Base-by-base conservation (phyloP, 176 grass and related monocot species). In the Typha latifolia region DNA sequence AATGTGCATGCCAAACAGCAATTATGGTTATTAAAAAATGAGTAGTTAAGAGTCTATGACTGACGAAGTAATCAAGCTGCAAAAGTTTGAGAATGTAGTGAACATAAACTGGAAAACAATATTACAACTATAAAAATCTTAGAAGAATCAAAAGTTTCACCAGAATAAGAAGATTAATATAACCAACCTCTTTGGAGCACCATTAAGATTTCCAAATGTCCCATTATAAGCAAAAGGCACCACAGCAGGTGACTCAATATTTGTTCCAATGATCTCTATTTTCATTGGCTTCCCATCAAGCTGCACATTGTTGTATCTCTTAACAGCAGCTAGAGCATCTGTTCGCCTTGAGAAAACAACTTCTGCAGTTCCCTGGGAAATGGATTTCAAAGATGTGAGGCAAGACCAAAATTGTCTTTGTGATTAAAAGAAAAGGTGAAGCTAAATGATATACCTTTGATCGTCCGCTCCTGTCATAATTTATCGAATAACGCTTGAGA, bases 201-300 rank as follows among this genome's bases (percentile, higher is more conserved):
- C 62, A 48, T 48, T 71, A 68, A 78, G 66, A 73, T 69, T 79
- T 66, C 57, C 71, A 51, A 63, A 62, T 29, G 15, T 61, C 29
- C 68, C 18, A 48, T 55, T 62, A 49, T 76, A 79, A 66, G 79
- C 49, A 20, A 74, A 49, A 51, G 56, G 49, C 19, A 22, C n/a
- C 12, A 73, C 49, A 26, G 77, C 51, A 16, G 84, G 78, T 5
- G 75, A 12, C 51, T 90, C 84, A 0, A 91, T 62, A 67, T 81
- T 87, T 49, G 26, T 87, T 69, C 87, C 87, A n/a, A 96, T 71
- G 10, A 91, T 75, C 61, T 88, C 87, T 68, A 96, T 83, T 56
- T 85, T 85, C 87, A 96, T 96, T 72, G 87, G 79, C 18, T 91
- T 96, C 47, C 91, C 91, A 78, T 96, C 91, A 64, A 96, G 84